A percentile compares a stretch with the other conserved stretches of the same genome.
Evolutionary conservation across 2,329 filamentous ascomycete genomes (phyloP).

Genomic region (Arthroderma uncinatum): DNA sequence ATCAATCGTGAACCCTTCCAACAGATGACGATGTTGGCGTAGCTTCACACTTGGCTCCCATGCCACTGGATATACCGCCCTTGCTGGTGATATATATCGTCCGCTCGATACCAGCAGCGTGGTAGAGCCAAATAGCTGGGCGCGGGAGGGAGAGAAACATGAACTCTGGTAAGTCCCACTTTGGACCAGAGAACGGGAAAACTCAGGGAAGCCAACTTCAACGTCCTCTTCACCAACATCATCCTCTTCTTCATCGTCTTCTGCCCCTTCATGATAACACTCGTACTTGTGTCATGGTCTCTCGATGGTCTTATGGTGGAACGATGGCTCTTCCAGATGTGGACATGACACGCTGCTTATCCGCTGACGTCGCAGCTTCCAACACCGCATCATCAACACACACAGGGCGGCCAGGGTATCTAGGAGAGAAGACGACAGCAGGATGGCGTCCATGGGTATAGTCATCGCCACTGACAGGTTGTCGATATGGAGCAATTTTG

Average conservation of each 20-base stretch:
- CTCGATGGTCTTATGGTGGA: too few species aligned
- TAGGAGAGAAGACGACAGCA: neutral
- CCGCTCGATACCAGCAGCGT: too few species aligned
- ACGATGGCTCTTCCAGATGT: too few species aligned
- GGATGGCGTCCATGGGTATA: neutral
- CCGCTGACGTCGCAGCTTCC: neutral
- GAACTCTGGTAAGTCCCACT: neutral
- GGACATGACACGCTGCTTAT: too few species aligned
- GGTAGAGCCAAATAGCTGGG: too few species aligned
- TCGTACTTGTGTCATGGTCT: too few species aligned
- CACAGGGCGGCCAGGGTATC: neutral
- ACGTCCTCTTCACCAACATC: neutral
- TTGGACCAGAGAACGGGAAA: neutral
- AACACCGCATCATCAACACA: neutral
- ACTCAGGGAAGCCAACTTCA: slow-evolving; percentile 1
- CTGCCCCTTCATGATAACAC: neutral
- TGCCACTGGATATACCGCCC: too few species aligned
- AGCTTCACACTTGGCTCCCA: too few species aligned
- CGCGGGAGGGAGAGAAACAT: too few species aligned
- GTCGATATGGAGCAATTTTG: neutral
- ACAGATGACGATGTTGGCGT: too few species aligned
- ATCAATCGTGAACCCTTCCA: too few species aligned
- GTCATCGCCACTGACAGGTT: neutral
- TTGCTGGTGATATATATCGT: too few species aligned
- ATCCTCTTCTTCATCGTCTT: neutral